Base-by-base conservation (phyloP, 2,329 filamentous ascomycete species). In the Fusarium avenaceum region DNA sequence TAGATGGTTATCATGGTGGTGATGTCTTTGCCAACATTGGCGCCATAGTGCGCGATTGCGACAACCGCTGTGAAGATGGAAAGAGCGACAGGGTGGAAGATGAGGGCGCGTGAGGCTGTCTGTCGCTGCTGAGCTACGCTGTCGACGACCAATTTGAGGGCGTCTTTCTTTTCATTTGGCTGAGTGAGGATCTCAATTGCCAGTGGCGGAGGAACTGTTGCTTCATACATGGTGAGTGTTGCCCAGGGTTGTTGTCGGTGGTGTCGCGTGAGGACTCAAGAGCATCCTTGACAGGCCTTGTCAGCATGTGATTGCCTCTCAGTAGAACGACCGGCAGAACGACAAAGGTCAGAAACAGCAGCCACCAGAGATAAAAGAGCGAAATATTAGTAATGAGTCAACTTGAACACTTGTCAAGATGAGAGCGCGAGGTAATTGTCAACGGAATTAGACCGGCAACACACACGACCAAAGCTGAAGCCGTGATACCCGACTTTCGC, bases 101-200 rank as follows among this genome's bases (percentile, higher is more conserved):
- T 84, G 63, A 96, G 80, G 63, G 86, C 81, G 49, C 82, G 81
- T 15, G 89, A 87, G 9, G 92, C 89, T 6, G 85, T 78, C 76
- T 93, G 90, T 53, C 92, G 89, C 80, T 96, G 93, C 76, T 97
- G 91, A 26, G 92, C 92, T 57, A 96, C 88, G 68, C 90, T 92
- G 80, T 96, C 92, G 53, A 92, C 89, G 46, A 97, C 85, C 19
- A 97, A 85, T 64, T 86, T 86, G 55, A 97, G 83, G 14, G 90
- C 90, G 57, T 88, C 85, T 66, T 88, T 81, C 75, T 89, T 88
- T 74, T 93, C 90, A 44, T 81, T 75, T 46, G 86, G 80, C 40
- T 73, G 72, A 39, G 81, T 82, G 43, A 89, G 78, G 45, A 85
- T 75, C 65, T 86, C 85, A 51, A 91, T 88, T 38, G 84, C 84